Percentiles rank a stretch among this genome's conserved stretches.
Conservation (phyloP, 2,329 filamentous ascomycete species). For the Penicillium palitans region DNA sequence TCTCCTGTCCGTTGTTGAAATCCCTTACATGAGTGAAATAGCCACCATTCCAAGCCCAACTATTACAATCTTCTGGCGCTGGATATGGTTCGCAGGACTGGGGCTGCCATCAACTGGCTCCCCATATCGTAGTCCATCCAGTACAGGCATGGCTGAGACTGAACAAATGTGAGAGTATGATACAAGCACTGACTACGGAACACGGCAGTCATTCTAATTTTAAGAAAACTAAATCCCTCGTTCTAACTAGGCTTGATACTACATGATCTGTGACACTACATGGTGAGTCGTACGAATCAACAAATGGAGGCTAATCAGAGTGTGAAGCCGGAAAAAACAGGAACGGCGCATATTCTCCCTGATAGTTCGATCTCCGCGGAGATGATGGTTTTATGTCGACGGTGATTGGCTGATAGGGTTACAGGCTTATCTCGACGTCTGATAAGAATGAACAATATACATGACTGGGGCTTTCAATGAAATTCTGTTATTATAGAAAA, state of each 20-base stretch:
- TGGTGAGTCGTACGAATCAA: neutral
- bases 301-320: neutral
- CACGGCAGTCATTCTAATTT: slow-evolving; percentile 13
- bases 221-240: slow-evolving; percentile 1
- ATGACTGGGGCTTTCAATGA: neutral
- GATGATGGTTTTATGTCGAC: slow-evolving; percentile 2
- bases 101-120: slow-evolving; percentile 26
- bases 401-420: slow-evolving; percentile 13
- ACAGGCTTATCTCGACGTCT: slow-evolving; percentile 5
- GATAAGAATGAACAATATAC: slow-evolving; percentile 1
- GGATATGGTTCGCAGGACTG: slow-evolving; percentile 7
- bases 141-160: slow-evolving; percentile 29
- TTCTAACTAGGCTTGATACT: neutral
- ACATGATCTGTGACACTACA: neutral
- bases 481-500: neutral
- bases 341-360: neutral
- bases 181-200: slow-evolving; percentile 5
- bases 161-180: neutral
- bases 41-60: slow-evolving; percentile 92
- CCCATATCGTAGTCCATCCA: slow-evolving; percentile 30
- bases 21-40: slow-evolving; percentile 76
- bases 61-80: slow-evolving; percentile 69
- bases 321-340: slow-evolving; percentile 11
- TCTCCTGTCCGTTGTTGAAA: slow-evolving; percentile 22
- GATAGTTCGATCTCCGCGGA: slow-evolving; percentile 22